These are phyloP conservation scores for Bimuria novae-zelandiae DNA, from an alignment of 2,329 filamentous ascomycete genomes.

Conservation along the genomic window DNA sequence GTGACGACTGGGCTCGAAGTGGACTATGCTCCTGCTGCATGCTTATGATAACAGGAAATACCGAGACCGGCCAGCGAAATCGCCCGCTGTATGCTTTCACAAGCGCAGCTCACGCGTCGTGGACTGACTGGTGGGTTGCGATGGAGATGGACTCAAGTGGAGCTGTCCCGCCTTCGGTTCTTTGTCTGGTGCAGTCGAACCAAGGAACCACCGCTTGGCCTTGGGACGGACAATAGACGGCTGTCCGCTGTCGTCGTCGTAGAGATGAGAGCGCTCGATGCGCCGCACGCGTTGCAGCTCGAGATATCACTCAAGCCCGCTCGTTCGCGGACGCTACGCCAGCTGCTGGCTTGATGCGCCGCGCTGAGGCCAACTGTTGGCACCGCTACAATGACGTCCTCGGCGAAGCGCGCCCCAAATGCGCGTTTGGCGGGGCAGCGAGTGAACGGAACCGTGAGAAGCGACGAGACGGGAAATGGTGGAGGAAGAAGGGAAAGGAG, in stretches of 20 bases:
- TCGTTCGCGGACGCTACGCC: slow-evolving; percentile 15
- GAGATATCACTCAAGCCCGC: slow-evolving; percentile 17
- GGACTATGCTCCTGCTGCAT: slow-evolving; percentile 34
- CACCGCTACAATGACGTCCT: slow-evolving; percentile 14
- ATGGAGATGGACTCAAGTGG: slow-evolving; percentile 37
- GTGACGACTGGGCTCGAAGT: slow-evolving; percentile 26
- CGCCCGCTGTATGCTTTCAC: neutral
- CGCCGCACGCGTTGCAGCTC: slow-evolving; percentile 13
- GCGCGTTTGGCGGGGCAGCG: slow-evolving; percentile 9
- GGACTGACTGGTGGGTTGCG: slow-evolving; percentile 17
- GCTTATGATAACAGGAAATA: neutral
- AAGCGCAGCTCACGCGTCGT: slow-evolving; percentile 13
- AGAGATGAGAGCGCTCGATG: slow-evolving; percentile 9
- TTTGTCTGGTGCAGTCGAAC: slow-evolving; percentile 24
- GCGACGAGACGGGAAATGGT: neutral
- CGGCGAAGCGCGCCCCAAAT: slow-evolving; percentile 5
- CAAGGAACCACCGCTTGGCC: neutral
- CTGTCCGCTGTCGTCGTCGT: neutral
- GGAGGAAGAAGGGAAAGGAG: slow-evolving; percentile 6
- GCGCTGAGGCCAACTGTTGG: slow-evolving; percentile 12
- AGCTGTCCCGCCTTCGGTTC: slow-evolving; percentile 36
- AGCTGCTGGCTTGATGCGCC: slow-evolving; percentile 9
- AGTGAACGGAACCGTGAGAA: neutral
- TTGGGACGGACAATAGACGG: neutral
- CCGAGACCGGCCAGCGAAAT: slow-evolving; percentile 6